These are phyloP conservation scores for Populus pruinosa DNA, from an alignment of 345 rosid species.

Conservation along the genomic window DNA sequence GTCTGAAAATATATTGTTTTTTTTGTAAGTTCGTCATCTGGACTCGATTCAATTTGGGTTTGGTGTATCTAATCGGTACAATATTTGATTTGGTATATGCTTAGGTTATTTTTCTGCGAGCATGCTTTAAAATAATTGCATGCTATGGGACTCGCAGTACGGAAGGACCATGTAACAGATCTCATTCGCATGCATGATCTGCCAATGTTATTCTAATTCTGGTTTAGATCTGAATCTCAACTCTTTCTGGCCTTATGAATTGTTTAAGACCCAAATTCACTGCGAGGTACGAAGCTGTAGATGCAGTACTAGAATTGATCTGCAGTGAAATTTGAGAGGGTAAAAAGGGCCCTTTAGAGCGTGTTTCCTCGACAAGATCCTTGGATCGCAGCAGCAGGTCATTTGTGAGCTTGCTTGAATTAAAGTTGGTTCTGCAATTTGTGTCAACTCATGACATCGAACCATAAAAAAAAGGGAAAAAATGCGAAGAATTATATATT, in stretches of 20 bases:
- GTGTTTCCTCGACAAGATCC: too few species aligned
- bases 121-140: neutral
- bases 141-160: neutral
- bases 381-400: too few species aligned
- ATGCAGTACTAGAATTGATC: too few species aligned
- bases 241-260: neutral
- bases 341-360: neutral
- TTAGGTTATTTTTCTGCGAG: neutral
- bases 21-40: neutral
- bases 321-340: neutral
- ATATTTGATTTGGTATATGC: too few species aligned
- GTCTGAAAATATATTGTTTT: neutral
- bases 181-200: neutral
- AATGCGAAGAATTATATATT: neutral
- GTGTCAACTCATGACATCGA: too few species aligned
- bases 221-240: conserved; percentile 26
- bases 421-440: too few species aligned
- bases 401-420: too few species aligned
- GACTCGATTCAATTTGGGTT: neutral
- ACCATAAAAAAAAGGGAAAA: neutral
- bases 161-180: conserved; percentile 10
- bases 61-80: neutral
- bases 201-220: neutral
- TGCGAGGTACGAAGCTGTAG: neutral
- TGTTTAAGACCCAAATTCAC: conserved; percentile 13